Evolutionary conservation across 78 protist genomes (phyloP).

Genomic region (Dictyostelium purpureum): DNA sequence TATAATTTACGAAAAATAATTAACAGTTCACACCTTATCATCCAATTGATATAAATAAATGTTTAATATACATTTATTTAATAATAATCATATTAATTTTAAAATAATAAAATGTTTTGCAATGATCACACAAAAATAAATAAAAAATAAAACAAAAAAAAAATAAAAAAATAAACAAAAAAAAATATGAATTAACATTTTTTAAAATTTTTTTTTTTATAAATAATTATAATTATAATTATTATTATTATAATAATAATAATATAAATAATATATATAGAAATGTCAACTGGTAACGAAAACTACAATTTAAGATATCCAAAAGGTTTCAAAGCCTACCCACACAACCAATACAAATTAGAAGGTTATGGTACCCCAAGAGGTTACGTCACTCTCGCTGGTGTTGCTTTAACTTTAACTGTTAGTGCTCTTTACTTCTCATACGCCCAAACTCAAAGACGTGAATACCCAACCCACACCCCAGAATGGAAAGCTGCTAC

Average conservation of each 20-base stretch:
- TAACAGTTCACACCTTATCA: too few relatives aligned
- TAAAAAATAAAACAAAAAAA: too few relatives aligned
- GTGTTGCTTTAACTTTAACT: conserved; percentile 35
- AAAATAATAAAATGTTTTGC: too few relatives aligned
- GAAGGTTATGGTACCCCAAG: conserved; percentile 74
- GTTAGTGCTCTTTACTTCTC: conserved; percentile 8
- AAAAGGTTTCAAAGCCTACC: conserved; percentile 72
- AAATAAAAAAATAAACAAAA: neutral
- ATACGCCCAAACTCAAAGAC: neutral
- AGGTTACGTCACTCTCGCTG: conserved; percentile 55
- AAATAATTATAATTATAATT: neutral
- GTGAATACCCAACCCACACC: conserved; percentile 31
- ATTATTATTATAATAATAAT: neutral
- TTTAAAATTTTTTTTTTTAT: neutral
- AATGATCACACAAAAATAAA: neutral
- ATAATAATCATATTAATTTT: too few relatives aligned
- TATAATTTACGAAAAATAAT: too few relatives aligned
- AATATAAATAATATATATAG: too few relatives aligned
- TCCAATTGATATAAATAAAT: too few relatives aligned
- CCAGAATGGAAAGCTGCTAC: conserved; percentile 53
- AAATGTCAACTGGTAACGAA: conserved; percentile 25
- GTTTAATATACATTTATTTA: too few relatives aligned
- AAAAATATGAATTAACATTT: neutral
- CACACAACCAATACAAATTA: conserved; percentile 24
- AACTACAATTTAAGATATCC: conserved; percentile 21